Percentiles rank a stretch among this genome's conserved stretches.
phyloP scores from a whole-genome alignment of 2,329 filamentous ascomycete species.

The Aspergillus candidus region DNA sequence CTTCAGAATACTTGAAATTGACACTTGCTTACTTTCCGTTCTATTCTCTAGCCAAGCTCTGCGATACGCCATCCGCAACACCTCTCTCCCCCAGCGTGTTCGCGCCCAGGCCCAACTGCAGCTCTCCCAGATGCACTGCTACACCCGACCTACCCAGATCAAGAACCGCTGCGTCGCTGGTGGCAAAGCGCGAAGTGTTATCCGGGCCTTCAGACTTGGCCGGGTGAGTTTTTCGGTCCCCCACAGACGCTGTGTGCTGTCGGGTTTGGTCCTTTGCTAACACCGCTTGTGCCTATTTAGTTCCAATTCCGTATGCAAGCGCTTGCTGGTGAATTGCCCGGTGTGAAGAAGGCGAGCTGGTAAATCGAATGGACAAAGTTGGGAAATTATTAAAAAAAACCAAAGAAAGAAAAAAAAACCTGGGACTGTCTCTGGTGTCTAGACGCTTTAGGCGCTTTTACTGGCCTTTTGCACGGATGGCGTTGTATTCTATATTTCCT shows the following conservation, averaged over 20 bases:
- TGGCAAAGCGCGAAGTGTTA: conserved; percentile 83
- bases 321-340: conserved; percentile 75
- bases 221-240: conserved; percentile 58
- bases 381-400: conserved; percentile 7
- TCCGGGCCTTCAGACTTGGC: conserved; percentile 86
- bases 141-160: conserved; percentile 89
- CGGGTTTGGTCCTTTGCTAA: conserved; percentile 11
- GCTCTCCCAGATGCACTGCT: conserved; percentile 90
- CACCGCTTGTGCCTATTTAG: conserved; percentile 44
- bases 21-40: background rate
- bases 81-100: conserved; percentile 70
- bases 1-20: conserved; percentile 1
- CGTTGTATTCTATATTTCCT: conserved; percentile 17
- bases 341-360: conserved; percentile 96
- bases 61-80: conserved; percentile 90
- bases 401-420: background rate
- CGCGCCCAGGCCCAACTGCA: conserved; percentile 91
- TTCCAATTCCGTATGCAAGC: conserved; percentile 91
- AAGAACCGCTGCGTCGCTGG: conserved; percentile 88
- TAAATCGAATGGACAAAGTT: conserved; percentile 41
- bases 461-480: conserved; percentile 19
- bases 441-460: conserved; percentile 15
- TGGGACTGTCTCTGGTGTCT: too few relatives aligned
- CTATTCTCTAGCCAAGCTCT: conserved; percentile 67
- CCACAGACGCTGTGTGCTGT: background rate